Evolutionary conservation across 768 basidiomycete species (phyloP), one percentile per base, ranked within the genome.

Genomic region (Kwoniella dejecticola): DNA sequence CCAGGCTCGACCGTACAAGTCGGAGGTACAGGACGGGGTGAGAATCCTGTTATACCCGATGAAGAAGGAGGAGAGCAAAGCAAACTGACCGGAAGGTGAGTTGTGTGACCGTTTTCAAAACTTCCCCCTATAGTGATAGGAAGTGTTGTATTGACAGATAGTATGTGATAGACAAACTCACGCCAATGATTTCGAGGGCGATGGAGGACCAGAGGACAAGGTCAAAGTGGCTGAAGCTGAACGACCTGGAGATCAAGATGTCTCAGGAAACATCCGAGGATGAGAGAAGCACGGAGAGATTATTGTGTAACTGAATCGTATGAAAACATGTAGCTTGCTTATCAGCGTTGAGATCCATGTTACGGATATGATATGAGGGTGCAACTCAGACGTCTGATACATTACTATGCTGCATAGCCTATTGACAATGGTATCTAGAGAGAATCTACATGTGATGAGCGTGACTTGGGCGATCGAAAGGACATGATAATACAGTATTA

Each of bases 1-100:
- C 69, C 69, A 10, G 69, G 69, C 29, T 71, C 69, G 13, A 71
- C 66, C 10, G 69, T 71, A 21, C 69, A 71, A 54, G 58, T 71
- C 13, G 69, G 69, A 36, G 69, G 69, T 11, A 68, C 64, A 13
- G 64, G 64, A 50, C 57, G 69, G 15, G 69, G 69, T 23, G 69
- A 71, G 59, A 68, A 71, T 59, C 69, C 69, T 4, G 53, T 60
- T 8, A 71, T 71, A 46, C 69, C 69, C 0, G 66, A 67, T 42
- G 69, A 71, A 40, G 69, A 68, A 57, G 69, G 69, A 27, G 69
- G 67, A 6, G 36, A 54, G 36, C 33, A 45, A 21, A 66, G 60
- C 59, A 71, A 68, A 58, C 6, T 52, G 13, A 63, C 69, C 33
- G 69, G 69, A 27, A 52, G 64, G 69, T 71, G 46, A 48, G 65